These are phyloP conservation scores for Datisca glomerata DNA, from an alignment of 306 rosid genomes.

Conservation along the genomic window DNA sequence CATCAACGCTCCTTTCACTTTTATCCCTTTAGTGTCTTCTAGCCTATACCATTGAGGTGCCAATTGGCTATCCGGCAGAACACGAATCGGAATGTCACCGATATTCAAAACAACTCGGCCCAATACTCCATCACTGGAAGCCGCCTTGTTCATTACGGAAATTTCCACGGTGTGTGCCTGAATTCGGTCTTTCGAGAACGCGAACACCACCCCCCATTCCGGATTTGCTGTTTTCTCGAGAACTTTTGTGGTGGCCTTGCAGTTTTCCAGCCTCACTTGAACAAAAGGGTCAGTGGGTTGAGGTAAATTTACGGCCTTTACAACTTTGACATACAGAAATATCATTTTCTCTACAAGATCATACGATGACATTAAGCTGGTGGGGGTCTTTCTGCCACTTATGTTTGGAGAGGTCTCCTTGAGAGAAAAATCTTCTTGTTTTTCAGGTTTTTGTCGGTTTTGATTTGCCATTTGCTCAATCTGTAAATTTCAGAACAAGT, in stretches of 20 bases:
- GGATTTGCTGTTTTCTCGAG: slow-evolving; percentile 7
- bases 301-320: slow-evolving; percentile 18
- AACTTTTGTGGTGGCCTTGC: slow-evolving; percentile 18
- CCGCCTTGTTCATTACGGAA: slow-evolving; percentile 14
- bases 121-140: neutral
- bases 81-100: slow-evolving; percentile 21
- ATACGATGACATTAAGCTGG: slow-evolving; percentile 4
- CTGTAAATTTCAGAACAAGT: too few species aligned
- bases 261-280: slow-evolving; percentile 30
- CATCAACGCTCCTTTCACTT: slow-evolving; percentile 29
- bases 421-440: slow-evolving; percentile 22
- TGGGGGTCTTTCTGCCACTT: slow-evolving; percentile 8
- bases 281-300: slow-evolving; percentile 13
- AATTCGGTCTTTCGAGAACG: slow-evolving; percentile 10
- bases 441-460: slow-evolving; percentile 8
- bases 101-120: slow-evolving; percentile 16
- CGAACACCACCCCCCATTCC: slow-evolving; percentile 22
- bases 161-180: slow-evolving; percentile 8
- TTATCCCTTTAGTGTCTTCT: slow-evolving; percentile 10
- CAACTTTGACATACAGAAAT: slow-evolving; percentile 28
- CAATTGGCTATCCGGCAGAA: slow-evolving; percentile 32
- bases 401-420: slow-evolving; percentile 21
- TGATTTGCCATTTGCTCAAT: slow-evolving; percentile 25
- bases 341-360: slow-evolving; percentile 40
- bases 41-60: slow-evolving; percentile 20